Percentiles rank a stretch among this genome's conserved stretches.
Evolutionary conservation across 2,329 filamentous ascomycete genomes (phyloP).

Genomic region (Calonectria pseudoreteaudii): DNA sequence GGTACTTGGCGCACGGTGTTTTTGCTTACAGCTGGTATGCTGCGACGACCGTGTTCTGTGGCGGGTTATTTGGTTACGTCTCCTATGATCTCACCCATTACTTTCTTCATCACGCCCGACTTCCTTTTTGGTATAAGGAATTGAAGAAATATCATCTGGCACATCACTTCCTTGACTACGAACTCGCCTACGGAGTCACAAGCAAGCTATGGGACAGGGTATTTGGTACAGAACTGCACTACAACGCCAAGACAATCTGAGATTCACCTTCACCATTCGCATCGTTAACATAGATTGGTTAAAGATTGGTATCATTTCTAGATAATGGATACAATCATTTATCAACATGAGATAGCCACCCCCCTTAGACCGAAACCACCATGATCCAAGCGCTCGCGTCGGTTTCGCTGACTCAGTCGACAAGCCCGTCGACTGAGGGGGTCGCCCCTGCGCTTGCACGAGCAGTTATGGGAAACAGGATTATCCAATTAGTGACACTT

Average conservation of each 20-base stretch:
- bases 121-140: constrained; percentile 88
- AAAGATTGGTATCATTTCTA: no score
- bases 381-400: neutral
- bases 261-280: neutral
- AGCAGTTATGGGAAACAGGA: neutral
- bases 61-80: constrained; percentile 94
- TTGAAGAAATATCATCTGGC: constrained; percentile 98
- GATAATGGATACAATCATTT: neutral
- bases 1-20: constrained; percentile 85
- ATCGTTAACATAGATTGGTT: no score
- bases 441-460: no score
- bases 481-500: neutral
- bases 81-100: constrained; percentile 98
- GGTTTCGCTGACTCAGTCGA: neutral
- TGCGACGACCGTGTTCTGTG: constrained; percentile 83
- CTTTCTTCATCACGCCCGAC: constrained; percentile 95
- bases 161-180: constrained; percentile 98
- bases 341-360: neutral
- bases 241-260: neutral
- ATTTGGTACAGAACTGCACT: constrained; percentile 78
- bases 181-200: constrained; percentile 97
- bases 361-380: neutral
- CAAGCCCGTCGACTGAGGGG: neutral
- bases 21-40: constrained; percentile 89
- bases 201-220: constrained; percentile 95